phyloP scores from a whole-genome alignment of 768 basidiomycete genomes.

The Lentinula detonsa region DNA sequence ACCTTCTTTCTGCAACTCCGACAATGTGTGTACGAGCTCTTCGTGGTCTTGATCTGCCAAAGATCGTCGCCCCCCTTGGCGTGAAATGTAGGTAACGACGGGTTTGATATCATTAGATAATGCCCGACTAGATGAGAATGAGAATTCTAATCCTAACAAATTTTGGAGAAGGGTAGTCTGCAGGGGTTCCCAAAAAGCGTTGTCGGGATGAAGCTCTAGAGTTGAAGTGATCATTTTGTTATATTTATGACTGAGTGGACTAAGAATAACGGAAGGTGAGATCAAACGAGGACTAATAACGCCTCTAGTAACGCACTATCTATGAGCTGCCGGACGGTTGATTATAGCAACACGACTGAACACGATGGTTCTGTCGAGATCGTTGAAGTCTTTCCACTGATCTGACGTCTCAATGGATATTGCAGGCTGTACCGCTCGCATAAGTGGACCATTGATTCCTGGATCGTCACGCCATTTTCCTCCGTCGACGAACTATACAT shows the following conservation, averaged over 20 bases:
- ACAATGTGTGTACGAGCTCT: conserved; percentile 39
- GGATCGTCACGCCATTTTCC: conserved; percentile 55
- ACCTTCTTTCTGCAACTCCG: conserved; percentile 42
- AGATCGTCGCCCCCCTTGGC: conserved; percentile 39
- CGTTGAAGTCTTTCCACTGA: conserved; percentile 59
- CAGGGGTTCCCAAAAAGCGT: conserved; percentile 29
- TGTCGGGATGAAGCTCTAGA: conserved; percentile 21
- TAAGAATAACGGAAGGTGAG: conserved; percentile 15
- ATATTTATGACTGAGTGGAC: conserved; percentile 22
- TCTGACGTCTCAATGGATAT: conserved; percentile 48
- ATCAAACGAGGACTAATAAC: not conserved
- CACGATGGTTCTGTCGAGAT: conserved; percentile 39
- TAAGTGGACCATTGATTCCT: conserved; percentile 55
- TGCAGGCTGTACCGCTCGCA: conserved; percentile 60
- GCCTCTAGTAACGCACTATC: conserved; percentile 20
- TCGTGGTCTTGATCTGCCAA: conserved; percentile 44
- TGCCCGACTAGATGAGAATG: conserved; percentile 9
- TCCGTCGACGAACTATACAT: conserved; percentile 15
- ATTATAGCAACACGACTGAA: conserved; percentile 58
- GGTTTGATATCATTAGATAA: conserved; percentile 15
- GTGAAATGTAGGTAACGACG: conserved; percentile 51
- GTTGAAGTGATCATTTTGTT: conserved; percentile 30
- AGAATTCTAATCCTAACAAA: conserved; percentile 23
- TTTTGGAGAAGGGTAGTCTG: conserved; percentile 21
- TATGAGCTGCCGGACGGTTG: conserved; percentile 59